phyloP scores from a whole-genome alignment of 495 filamentous ascomycete genomes.

The Tetracladium setigerum region DNA sequence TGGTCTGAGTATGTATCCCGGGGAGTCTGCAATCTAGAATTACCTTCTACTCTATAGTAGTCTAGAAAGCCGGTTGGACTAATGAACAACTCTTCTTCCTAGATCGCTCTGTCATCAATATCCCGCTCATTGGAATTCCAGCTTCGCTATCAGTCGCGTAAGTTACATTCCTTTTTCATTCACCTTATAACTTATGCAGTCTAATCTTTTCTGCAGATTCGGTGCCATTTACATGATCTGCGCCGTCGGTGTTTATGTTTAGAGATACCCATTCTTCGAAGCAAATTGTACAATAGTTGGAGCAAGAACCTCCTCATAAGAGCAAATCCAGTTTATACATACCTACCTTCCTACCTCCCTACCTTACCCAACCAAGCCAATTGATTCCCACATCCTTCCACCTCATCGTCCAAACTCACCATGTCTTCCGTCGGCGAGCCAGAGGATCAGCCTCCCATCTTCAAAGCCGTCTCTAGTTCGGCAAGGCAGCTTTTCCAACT shows the following conservation, averaged over 20 bases:
- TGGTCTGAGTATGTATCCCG: conserved; percentile 62
- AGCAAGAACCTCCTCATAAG: conserved; percentile 11
- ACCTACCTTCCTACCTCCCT: not conserved
- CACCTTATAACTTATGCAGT: not conserved
- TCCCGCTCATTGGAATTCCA: conserved; percentile 74
- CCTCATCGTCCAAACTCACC: not conserved
- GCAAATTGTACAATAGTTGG: conserved; percentile 19
- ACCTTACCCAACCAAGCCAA: not conserved
- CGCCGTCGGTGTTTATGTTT: conserved; percentile 97
- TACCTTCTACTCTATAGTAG: not conserved
- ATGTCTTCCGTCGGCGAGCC: conserved; percentile 16
- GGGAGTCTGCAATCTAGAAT: not conserved
- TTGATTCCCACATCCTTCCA: not conserved
- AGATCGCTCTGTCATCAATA: conserved; percentile 81
- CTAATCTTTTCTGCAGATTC: conserved; percentile 49
- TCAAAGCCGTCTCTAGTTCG: conserved; percentile 79
- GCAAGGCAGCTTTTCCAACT: conserved; percentile 84
- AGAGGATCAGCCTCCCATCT: conserved; percentile 43
- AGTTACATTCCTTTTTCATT: conserved; percentile 22
- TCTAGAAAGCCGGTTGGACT: no score
- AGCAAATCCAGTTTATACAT: conserved; percentile 9
- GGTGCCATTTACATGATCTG: conserved; percentile 98
- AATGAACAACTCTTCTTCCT: no score
- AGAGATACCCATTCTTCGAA: conserved; percentile 29
- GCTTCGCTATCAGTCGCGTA: conserved; percentile 89